phyloP scores from a whole-genome alignment of 768 basidiomycete genomes.

The Lactarius psammicola region DNA sequence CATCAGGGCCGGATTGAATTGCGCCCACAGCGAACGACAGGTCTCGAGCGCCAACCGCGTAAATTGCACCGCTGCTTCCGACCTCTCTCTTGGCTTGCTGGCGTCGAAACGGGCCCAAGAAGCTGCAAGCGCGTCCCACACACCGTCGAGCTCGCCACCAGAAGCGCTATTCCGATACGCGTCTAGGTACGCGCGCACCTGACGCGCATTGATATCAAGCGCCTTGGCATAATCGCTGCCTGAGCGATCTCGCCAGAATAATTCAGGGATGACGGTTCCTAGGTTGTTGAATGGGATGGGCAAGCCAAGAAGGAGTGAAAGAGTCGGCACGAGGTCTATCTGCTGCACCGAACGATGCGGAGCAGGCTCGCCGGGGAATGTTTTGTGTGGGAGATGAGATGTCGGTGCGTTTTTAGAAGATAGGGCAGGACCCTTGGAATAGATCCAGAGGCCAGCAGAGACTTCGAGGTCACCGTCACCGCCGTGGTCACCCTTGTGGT shows the following conservation, averaged over 20 bases:
- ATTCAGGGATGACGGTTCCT: constrained; percentile 86
- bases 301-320: constrained; percentile 86
- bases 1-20: constrained; percentile 84
- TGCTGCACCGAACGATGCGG: constrained; percentile 76
- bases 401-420: constrained; percentile 38
- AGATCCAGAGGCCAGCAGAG: constrained; percentile 86
- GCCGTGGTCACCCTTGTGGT: constrained; percentile 90
- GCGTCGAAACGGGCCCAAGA: constrained; percentile 18
- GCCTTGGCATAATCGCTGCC: constrained; percentile 52
- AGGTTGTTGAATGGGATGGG: constrained; percentile 97
- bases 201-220: constrained; percentile 65
- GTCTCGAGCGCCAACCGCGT: constrained; percentile 59
- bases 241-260: constrained; percentile 61
- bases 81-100: constrained; percentile 6
- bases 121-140: constrained; percentile 52
- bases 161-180: constrained; percentile 70
- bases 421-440: constrained; percentile 69
- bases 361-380: constrained; percentile 57
- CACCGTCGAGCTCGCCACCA: constrained; percentile 69
- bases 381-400: constrained; percentile 49
- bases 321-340: constrained; percentile 87
- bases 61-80: constrained; percentile 44
- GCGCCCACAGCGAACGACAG: constrained; percentile 91
- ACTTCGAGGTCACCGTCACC: constrained; percentile 88
- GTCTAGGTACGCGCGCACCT: constrained; percentile 73